phyloP scores from a whole-genome alignment of 257 asterid genomes.

The Rhazya stricta region DNA sequence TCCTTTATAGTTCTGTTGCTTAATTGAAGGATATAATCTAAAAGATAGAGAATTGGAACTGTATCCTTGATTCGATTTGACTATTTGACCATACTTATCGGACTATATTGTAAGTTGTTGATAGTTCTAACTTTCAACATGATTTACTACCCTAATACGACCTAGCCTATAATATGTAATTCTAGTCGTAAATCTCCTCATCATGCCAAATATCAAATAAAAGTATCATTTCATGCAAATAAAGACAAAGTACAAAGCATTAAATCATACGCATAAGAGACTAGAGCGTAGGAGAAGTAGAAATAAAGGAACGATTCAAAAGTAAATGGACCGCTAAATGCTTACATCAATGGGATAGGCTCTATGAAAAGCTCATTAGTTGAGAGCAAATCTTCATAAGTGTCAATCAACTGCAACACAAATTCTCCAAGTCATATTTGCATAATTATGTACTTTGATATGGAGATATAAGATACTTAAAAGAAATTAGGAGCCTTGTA shows the following conservation, averaged over 20 bases:
- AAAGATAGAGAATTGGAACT: too few relatives aligned
- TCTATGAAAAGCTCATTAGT: slow-evolving; percentile 65
- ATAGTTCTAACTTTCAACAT: neutral
- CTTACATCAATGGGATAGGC: slow-evolving; percentile 68
- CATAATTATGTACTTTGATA: neutral
- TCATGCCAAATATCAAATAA: slow-evolving; percentile 87
- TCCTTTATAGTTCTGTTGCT: neutral
- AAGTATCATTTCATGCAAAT: slow-evolving; percentile 84
- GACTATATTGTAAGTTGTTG: neutral
- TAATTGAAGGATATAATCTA: neutral
- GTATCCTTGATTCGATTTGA: slow-evolving; percentile 1
- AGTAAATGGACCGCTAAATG: neutral
- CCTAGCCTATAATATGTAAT: neutral
- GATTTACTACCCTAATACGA: slow-evolving; percentile 16
- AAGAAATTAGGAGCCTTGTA: neutral
- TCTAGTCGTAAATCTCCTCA: slow-evolving; percentile 78
- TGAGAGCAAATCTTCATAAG: slow-evolving; percentile 86
- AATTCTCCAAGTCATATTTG: neutral
- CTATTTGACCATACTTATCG: neutral
- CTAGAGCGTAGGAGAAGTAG: neutral
- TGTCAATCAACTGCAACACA: slow-evolving; percentile 76
- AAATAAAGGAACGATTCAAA: neutral
- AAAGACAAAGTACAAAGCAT: too few relatives aligned
- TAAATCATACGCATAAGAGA: neutral
- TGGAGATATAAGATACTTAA: neutral